Base-by-base conservation (phyloP, 163 green algal species). In the Scenedesmus sp. region DNA sequence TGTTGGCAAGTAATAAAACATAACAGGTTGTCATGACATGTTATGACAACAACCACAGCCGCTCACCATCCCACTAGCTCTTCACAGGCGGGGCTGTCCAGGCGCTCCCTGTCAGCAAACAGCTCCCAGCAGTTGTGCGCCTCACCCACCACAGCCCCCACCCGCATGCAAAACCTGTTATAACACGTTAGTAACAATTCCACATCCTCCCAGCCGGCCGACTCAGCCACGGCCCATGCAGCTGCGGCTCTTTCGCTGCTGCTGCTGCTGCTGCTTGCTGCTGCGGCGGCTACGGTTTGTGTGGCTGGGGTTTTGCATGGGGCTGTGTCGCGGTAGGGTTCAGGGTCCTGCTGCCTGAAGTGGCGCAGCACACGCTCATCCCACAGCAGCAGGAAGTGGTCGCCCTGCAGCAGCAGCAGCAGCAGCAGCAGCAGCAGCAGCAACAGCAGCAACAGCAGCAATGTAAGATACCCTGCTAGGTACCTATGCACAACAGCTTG, bases 381-480 rank as follows among this genome's bases (percentile, higher is more conserved):
- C 87, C 87, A 91, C 12, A 91, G 74, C 67, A 91, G 46, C 74
- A 91, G 34, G 74, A 79, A 91, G 12, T 77, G 55, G 13, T 91
- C 87, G 18, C 87, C 87, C 26, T 83, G 26, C n/a, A 83, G 8
- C 4, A 7, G 16, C n/a, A 57, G 74, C 74, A 57, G 26, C 74
- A 54, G 20, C 73, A 82, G n/a, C 9, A 79, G 67, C 73, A 82
- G 73, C 73, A 82, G 73, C 73, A 70, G 10, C 59, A 64, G 64
- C n/a, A n/a, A n/a, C n/a, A n/a, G n/a, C n/a, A n/a, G n/a, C n/a
- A n/a, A n/a, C n/a, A n/a, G n/a, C n/a, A n/a, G n/a, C n/a, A n/a
- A n/a, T n/a, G n/a, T n/a, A n/a, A n/a, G n/a, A n/a, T n/a, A n/a
- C n/a, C n/a, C n/a, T n/a, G n/a, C n/a, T n/a, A n/a, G n/a, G n/a